Base-by-base conservation (phyloP, 2,329 filamentous ascomycete genomes). In the Fusarium falciforme region DNA sequence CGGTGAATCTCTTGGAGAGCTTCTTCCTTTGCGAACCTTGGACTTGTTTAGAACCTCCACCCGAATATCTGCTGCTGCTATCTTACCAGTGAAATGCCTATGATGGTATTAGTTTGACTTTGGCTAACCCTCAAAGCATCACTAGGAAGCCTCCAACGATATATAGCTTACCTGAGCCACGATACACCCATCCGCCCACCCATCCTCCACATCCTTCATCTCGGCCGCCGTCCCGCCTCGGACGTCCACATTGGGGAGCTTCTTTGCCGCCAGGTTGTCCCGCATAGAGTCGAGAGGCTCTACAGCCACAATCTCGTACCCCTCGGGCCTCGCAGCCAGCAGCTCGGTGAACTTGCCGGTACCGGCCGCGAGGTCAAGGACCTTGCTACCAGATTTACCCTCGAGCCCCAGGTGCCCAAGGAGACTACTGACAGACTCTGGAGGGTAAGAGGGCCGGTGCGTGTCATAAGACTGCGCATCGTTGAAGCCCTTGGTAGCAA, bases 331-430 rank as follows among this genome's bases (percentile, higher is more conserved):
- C 16, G 80, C 83, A 8, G 89, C 88, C 36, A 94, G 84, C 20
- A 87, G 76, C 79, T 92, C 89, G 0, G 92, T 93, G 77, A 93
- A 91, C 77, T 93, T 93, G 29, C 92, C 92, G 1, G 92, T 93
- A 0, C 92, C 92, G 4, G 91, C 90, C 2, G 88, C 92, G 20
- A 94, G 84, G 79, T 94, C 92, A 27, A 93, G 80, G 44, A 93
- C 82, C 52, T 82, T 86, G 16, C 87, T 87, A 54, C 84, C 82
- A 8, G 81, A 61, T 20, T 84, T 77, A 29, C 84, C 85, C 31
- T 84, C 82, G 10, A 94, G 80, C 7, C 84, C 82, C n/a, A 93
- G 83, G 58, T 86, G 84, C 17, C 79, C 75, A 5, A 95, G 86
- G 20, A 95, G 87, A 38, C 83, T 81, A 22, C 89, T 83, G 16